Evolutionary conservation across 2,329 filamentous ascomycete genomes (phyloP).

Genomic region (Pseudocercospora crystallina): DNA sequence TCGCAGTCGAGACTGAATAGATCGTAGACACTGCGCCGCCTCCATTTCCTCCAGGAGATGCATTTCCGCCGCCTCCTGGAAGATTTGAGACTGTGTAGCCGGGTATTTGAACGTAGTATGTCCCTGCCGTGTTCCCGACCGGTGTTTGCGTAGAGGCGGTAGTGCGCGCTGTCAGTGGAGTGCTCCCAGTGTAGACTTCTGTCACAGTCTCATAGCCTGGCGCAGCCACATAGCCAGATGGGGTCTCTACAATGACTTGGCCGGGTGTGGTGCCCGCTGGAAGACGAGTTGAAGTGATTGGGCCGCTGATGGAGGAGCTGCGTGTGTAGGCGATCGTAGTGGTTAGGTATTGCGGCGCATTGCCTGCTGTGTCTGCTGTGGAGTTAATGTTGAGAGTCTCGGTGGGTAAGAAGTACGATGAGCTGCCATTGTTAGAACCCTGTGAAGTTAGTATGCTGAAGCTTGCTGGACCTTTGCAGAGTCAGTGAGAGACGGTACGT

Average conservation of each 20-base stretch:
- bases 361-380: too few relatives aligned
- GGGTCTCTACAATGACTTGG: constrained; percentile 10
- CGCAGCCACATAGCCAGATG: neutral
- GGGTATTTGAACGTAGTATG: neutral
- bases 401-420: too few relatives aligned
- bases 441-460: too few relatives aligned
- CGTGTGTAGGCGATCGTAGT: constrained; percentile 12
- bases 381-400: too few relatives aligned
- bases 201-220: constrained; percentile 79
- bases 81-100: too few relatives aligned
- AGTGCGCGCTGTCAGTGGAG: constrained; percentile 30
- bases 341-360: constrained; percentile 1
- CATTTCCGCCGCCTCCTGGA: too few relatives aligned
- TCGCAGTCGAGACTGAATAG: neutral
- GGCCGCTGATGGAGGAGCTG: neutral
- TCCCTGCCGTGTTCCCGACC: neutral
- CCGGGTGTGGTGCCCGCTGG: constrained; percentile 11
- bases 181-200: constrained; percentile 79
- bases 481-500: constrained; percentile 51
- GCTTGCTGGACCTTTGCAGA: too few relatives aligned
- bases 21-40: neutral
- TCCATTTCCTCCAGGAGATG: too few relatives aligned
- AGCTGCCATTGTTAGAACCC: too few relatives aligned
- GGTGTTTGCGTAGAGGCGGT: neutral
- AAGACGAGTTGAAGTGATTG: constrained; percentile 7